phyloP scores from a whole-genome alignment of 73 alveolate species.

The Uronychia setigera region DNA sequence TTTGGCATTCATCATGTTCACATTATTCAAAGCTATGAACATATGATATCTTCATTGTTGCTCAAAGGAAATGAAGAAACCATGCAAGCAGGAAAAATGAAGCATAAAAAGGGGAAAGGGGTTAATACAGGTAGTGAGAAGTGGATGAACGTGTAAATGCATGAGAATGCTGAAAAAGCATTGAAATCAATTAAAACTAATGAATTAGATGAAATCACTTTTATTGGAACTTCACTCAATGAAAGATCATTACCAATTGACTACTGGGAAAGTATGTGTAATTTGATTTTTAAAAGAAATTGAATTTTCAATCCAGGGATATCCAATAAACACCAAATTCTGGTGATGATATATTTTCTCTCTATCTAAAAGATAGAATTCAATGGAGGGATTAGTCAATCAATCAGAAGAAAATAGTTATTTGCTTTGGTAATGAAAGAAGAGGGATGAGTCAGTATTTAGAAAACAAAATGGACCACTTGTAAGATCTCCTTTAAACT shows the following conservation, averaged over 20 bases:
- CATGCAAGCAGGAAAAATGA: neutral
- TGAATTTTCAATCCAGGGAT: neutral
- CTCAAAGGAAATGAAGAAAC: neutral
- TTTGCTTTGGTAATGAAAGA: neutral
- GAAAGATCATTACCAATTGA: neutral
- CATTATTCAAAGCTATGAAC: neutral
- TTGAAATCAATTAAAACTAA: neutral
- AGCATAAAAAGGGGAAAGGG: neutral
- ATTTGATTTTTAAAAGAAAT: too few relatives aligned
- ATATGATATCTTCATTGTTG: too few relatives aligned
- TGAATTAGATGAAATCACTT: neutral
- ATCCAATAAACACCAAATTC: too few relatives aligned
- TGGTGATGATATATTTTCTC: neutral
- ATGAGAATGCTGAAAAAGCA: neutral
- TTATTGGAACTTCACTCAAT: neutral
- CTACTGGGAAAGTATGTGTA: too few relatives aligned
- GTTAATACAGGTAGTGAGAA: neutral
- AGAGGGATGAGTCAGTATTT: neutral
- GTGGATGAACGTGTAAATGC: neutral
- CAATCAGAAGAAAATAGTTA: neutral
- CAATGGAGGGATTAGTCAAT: neutral
- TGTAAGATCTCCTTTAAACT: neutral
- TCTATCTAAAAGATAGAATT: neutral
- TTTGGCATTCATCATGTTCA: neutral
- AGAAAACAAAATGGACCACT: neutral